Base-by-base conservation (phyloP, 306 rosid species). In the Prunus mume region DNA sequence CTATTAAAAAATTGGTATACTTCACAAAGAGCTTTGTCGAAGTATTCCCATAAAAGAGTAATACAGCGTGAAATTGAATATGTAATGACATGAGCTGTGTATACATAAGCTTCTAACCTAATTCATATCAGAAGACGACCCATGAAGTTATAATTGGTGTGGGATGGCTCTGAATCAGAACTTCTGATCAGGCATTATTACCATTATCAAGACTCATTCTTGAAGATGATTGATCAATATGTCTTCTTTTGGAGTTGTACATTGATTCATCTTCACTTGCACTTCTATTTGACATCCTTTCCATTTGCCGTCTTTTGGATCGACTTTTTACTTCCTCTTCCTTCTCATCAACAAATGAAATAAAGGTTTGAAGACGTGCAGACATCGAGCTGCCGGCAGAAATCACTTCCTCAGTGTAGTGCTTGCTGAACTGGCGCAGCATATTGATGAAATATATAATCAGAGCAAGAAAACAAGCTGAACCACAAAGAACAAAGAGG, bases 301-400 rank as follows among this genome's bases (percentile, higher is more conserved):
- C 97, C 86, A 83, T 79, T 79, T 80, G 83, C 82, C 85, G 83
- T 78, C 88, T 84, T 87, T 88, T 88, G 55, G 86, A 87, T 32
- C 87, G 85, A 71, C 64, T 69, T 78, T 77, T 86, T 17, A 84
- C 55, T 0, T 82, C 90, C 27, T 86, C 90, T 75, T 89, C 96
- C 74, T 89, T 96, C 75, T 91, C 88, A 30, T 92, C 96, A 0
- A 14, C 91, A 76, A 96, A 92, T 32, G 97, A 58, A 28, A 96
- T 84, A 78, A 96, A 96, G 14, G 84, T 86, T 54, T 81, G 89
- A 50, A 96, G 65, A 24, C 80, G 76, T 0, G 81, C 71, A 0
- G 96, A 86, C 24, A 52, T 80, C 6, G 81, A 55, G 76, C 79
- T 47, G 49, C 75, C 76, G 1, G 83, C 0, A 5, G 86, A 10